Evolutionary conservation across 768 basidiomycete species (phyloP), one percentile per base, ranked within the genome.

Genomic region (Boletus subcaerulescens): DNA sequence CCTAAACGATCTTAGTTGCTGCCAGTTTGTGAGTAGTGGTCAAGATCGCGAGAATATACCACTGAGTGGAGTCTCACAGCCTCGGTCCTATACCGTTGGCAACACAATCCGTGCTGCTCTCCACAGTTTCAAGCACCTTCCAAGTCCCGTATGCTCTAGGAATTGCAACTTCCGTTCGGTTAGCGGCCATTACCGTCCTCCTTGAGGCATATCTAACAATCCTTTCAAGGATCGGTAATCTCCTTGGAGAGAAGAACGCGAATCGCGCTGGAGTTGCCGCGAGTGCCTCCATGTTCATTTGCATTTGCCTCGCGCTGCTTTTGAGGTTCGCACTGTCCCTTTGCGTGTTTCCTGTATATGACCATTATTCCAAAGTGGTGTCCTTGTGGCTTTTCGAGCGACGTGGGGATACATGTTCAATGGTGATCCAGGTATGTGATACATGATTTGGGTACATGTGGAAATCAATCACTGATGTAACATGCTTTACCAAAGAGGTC

Each of bases 151-250:
- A 85, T 57, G 83, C 92, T 1, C 68, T 98, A 40, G 80, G 86
- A 55, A 81, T 94, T 7, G 94, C 93, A 1, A 77, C 87, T 10
- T 89, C 93, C 12, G 92, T 98, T 41, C 83, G 93, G 87, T 90
- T 60, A 36, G 75, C 69, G 40, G 22, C 1, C 15, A 38, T 51
- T 58, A 46, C 9, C 38, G 47, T 41, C 43, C 10, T 44, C 12
- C 8, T 17, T 36, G 3, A 1, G 32, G 5, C 10, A 13, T 26
- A 3, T 31, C 40, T 57, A 22, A 58, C 38, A 13, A 22, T 13
- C 20, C n/a, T 48, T 55, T 31, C 11, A 42, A 91, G 91, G 8
- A 85, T 94, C 33, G 94, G 94, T 2, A 97, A 97, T 65, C 76
- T 96, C 7, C 78, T 97, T 2, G 94, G 95, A 8, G 91, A 95